These are phyloP conservation scores for Teunomyces pallodes DNA, from an alignment of 805 yeast genomes.

Conservation along the genomic window DNA sequence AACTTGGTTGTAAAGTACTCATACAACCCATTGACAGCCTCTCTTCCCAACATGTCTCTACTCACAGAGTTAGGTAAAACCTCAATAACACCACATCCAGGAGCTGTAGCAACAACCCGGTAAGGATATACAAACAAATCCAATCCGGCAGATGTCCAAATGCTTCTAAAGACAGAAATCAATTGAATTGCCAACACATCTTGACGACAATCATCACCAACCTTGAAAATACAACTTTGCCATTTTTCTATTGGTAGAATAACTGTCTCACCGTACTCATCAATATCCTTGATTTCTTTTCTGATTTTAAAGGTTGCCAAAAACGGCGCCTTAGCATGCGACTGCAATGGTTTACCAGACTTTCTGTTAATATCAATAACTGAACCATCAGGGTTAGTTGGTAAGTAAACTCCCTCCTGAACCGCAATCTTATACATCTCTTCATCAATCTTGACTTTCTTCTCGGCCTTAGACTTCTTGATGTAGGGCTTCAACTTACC, in stretches of 20 bases:
- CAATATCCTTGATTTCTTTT: constrained; percentile 49
- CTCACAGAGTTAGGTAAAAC: constrained; percentile 93
- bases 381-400: constrained; percentile 95
- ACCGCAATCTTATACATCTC: constrained; percentile 81
- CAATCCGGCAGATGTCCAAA: constrained; percentile 84
- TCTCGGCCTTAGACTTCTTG: constrained; percentile 92
- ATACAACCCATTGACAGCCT: constrained; percentile 94
- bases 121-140: constrained; percentile 91
- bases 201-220: constrained; percentile 98
- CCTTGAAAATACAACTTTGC: constrained; percentile 97
- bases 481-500: constrained; percentile 94
- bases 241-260: constrained; percentile 58
- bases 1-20: constrained; percentile 89
- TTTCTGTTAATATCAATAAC: constrained; percentile 87
- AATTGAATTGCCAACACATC: constrained; percentile 92
- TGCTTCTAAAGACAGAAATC: constrained; percentile 85
- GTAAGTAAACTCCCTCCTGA: constrained; percentile 83
- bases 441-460: constrained; percentile 92
- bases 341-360: constrained; percentile 92
- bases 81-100: constrained; percentile 98
- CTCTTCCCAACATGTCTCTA: constrained; percentile 98
- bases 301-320: constrained; percentile 91
- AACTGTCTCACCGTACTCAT: constrained; percentile 34
- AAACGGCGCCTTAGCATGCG: constrained; percentile 98
- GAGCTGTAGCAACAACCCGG: constrained; percentile 96